These are phyloP conservation scores for Trichophyton mentagrophytes DNA, from an alignment of 2,329 filamentous ascomycete genomes.

Conservation along the genomic window DNA sequence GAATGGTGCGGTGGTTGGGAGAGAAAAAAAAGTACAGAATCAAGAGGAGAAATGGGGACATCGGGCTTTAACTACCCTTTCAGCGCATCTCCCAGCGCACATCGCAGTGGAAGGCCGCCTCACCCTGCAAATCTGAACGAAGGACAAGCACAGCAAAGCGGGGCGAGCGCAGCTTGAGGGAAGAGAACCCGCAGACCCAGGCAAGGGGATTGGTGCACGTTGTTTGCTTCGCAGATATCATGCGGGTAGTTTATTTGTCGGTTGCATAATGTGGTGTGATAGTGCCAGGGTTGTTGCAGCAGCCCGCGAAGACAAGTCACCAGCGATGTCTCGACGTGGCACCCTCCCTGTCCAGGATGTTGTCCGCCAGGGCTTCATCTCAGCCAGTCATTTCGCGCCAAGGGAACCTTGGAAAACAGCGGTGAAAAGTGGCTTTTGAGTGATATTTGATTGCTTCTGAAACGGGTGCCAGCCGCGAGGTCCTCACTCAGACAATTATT, in stretches of 20 bases:
- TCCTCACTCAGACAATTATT: background rate
- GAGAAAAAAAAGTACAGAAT: constrained; percentile 4
- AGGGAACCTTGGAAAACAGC: background rate
- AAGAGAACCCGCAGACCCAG: background rate
- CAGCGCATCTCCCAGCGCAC: background rate
- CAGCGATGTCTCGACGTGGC: constrained; percentile 2
- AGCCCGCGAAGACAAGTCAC: constrained; percentile 1
- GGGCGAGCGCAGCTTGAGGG: background rate
- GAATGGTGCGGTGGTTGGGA: constrained; percentile 4
- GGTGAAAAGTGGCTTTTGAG: background rate
- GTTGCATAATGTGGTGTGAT: constrained; percentile 1
- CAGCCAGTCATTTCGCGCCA: constrained; percentile 3
- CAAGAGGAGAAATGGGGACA: constrained; percentile 12
- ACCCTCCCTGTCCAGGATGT: background rate
- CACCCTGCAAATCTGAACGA: background rate
- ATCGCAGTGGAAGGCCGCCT: background rate
- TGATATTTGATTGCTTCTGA: background rate
- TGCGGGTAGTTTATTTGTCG: background rate
- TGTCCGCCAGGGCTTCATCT: background rate
- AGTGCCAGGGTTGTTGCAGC: background rate
- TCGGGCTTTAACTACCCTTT: constrained; percentile 16
- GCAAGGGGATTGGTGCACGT: constrained; percentile 1
- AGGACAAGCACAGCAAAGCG: background rate
- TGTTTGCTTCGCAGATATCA: constrained; percentile 1
- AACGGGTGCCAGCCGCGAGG: background rate